Evolutionary conservation across 2,329 filamentous ascomycete genomes (phyloP).

Genomic region (Incumbomyces delicatus): DNA sequence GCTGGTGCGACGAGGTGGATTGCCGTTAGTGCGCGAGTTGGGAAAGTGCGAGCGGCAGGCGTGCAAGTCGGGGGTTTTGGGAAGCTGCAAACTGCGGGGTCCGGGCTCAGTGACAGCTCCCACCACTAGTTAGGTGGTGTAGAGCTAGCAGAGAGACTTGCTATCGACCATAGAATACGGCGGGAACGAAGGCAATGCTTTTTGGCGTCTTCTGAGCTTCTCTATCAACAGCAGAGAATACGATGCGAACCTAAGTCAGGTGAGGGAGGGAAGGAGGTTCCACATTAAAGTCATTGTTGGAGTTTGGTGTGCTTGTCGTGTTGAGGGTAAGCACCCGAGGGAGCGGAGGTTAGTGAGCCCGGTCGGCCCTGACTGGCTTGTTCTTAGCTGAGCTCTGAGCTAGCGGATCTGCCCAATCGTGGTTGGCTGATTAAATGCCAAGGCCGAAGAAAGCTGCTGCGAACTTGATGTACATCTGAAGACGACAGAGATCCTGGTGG

Average conservation of each 20-base stretch:
- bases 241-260: too few relatives aligned
- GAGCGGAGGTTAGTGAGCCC: background rate
- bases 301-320: too few relatives aligned
- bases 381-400: constrained; percentile 5
- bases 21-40: background rate
- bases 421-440: constrained; percentile 5
- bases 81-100: constrained; percentile 17
- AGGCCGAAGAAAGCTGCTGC: constrained; percentile 3
- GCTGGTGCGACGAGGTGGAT: constrained; percentile 2
- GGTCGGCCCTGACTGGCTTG: background rate
- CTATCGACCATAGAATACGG: background rate
- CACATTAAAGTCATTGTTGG: too few relatives aligned
- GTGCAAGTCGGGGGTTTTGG: constrained; percentile 4
- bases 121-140: constrained; percentile 2
- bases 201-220: background rate
- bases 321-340: background rate
- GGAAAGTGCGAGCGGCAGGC: background rate
- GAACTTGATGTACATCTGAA: constrained; percentile 2
- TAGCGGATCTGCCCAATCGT: background rate
- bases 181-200: background rate
- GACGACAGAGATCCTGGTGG: background rate
- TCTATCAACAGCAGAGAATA: too few relatives aligned
- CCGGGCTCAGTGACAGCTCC: constrained; percentile 2
- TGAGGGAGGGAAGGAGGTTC: too few relatives aligned
- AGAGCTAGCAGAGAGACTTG: constrained; percentile 4